phyloP scores from a whole-genome alignment of 495 filamentous ascomycete species.

The Penicillium arizonense region DNA sequence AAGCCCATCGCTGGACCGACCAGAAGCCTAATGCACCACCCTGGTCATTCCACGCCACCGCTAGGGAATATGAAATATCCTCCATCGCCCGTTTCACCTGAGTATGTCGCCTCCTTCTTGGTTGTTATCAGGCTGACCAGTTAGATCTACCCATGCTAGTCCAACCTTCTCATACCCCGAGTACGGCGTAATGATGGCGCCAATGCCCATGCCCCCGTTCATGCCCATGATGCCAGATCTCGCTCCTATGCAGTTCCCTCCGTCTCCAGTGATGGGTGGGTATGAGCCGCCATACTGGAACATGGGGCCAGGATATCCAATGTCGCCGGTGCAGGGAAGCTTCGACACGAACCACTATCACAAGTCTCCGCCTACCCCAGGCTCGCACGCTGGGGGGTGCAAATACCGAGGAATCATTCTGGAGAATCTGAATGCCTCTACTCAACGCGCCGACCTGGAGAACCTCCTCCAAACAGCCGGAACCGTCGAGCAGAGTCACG shows the following conservation, averaged over 20 bases:
- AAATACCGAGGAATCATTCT: slow-evolving; percentile 24
- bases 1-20: slow-evolving; percentile 46
- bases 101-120: slow-evolving; percentile 21
- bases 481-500: slow-evolving; percentile 30
- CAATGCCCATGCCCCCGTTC: slow-evolving; percentile 27
- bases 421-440: slow-evolving; percentile 26
- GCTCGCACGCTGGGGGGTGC: not conserved
- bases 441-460: slow-evolving; percentile 24
- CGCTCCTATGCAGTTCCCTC: slow-evolving; percentile 26
- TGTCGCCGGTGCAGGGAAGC: slow-evolving; percentile 23
- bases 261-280: slow-evolving; percentile 31
- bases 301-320: slow-evolving; percentile 32
- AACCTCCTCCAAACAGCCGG: slow-evolving; percentile 22
- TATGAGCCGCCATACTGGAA: slow-evolving; percentile 31
- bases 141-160: slow-evolving; percentile 26
- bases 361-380: slow-evolving; percentile 4
- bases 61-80: slow-evolving; percentile 32
- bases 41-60: slow-evolving; percentile 40
- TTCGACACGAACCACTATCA: not conserved
- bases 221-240: slow-evolving; percentile 35
- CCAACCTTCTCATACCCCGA: slow-evolving; percentile 30
- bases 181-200: slow-evolving; percentile 27
- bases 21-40: slow-evolving; percentile 32
- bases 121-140: not conserved
- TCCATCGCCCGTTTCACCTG: slow-evolving; percentile 38